Conservation (phyloP, 2,329 filamentous ascomycete species). For the Nemania abortiva region DNA sequence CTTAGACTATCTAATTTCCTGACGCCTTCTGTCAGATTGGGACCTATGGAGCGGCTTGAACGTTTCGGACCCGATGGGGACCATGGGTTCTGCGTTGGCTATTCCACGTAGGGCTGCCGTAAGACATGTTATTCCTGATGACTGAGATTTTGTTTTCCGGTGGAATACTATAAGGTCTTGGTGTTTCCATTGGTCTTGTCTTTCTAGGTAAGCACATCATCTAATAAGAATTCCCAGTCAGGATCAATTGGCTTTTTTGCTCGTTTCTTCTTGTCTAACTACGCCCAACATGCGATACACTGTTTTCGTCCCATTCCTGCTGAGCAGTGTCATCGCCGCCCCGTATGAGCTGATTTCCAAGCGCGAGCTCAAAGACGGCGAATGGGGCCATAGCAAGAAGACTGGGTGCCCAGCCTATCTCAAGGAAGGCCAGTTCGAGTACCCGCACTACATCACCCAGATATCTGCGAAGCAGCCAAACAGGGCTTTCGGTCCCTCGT, state of each 20-base stretch:
- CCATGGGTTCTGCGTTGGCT: no score
- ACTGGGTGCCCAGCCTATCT: conserved; percentile 50
- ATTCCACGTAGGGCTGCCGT: conserved; percentile 5
- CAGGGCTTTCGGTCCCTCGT: conserved; percentile 55
- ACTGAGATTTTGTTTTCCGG: not conserved
- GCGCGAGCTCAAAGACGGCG: conserved; percentile 43
- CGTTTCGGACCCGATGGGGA: conserved; percentile 13
- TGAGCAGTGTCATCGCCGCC: conserved; percentile 38
- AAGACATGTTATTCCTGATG: conserved; percentile 9
- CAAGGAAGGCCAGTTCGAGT: conserved; percentile 47
- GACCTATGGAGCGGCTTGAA: conserved; percentile 15
- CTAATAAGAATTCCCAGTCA: not conserved
- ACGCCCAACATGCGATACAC: conserved; percentile 20
- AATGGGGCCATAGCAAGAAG: conserved; percentile 41
- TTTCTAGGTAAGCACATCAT: not conserved
- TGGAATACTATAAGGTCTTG: not conserved
- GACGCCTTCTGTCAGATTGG: not conserved
- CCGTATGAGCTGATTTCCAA: conserved; percentile 49
- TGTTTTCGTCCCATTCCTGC: conserved; percentile 2
- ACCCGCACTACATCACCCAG: conserved; percentile 52
- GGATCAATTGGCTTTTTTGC: not conserved
- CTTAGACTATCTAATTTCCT: conserved; percentile 19
- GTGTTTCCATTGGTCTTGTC: not conserved
- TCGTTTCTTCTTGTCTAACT: not conserved
- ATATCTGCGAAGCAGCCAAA: conserved; percentile 52